Evolutionary conservation across 768 basidiomycete species (phyloP).

Genomic region (Tylopilus intermedius): DNA sequence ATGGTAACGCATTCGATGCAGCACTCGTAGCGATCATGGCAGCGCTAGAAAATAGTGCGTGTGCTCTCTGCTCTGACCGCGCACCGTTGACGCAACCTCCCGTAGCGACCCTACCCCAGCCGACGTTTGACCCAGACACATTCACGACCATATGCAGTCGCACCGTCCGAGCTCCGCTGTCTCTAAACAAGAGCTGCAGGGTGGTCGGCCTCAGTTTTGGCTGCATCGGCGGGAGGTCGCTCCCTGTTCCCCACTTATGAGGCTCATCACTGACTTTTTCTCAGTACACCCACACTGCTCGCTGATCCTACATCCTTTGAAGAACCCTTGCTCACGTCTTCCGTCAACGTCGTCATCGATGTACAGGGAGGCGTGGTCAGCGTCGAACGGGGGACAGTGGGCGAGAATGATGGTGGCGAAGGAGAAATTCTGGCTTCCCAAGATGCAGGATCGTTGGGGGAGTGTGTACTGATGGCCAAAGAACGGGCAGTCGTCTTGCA

Average conservation of each 20-base stretch:
- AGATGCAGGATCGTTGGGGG: constrained; percentile 12
- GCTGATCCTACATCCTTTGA: constrained; percentile 90
- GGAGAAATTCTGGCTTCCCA: not conserved
- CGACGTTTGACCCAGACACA: constrained; percentile 65
- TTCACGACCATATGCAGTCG: constrained; percentile 60
- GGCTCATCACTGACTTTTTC: not conserved
- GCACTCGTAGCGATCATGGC: constrained; percentile 82
- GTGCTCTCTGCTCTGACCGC: constrained; percentile 36
- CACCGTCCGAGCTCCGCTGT: constrained; percentile 40
- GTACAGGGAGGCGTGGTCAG: constrained; percentile 23
- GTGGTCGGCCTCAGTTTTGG: constrained; percentile 24
- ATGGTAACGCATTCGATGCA: constrained; percentile 93
- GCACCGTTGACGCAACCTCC: not conserved
- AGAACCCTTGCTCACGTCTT: constrained; percentile 75
- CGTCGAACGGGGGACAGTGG: constrained; percentile 21
- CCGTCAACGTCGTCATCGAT: constrained; percentile 59
- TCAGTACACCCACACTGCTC: constrained; percentile 47
- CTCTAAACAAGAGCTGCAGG: constrained; percentile 29
- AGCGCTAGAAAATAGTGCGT: constrained; percentile 79
- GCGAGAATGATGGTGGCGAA: constrained; percentile 19
- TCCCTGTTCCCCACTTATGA: not conserved
- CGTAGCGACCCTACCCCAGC: constrained; percentile 65
- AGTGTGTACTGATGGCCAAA: constrained; percentile 18
- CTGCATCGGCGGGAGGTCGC: constrained; percentile 21
- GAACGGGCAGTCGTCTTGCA: constrained; percentile 22